Evolutionary conservation across 208 protist genomes (phyloP).

Genomic region (Acanthamoeba sp.): DNA sequence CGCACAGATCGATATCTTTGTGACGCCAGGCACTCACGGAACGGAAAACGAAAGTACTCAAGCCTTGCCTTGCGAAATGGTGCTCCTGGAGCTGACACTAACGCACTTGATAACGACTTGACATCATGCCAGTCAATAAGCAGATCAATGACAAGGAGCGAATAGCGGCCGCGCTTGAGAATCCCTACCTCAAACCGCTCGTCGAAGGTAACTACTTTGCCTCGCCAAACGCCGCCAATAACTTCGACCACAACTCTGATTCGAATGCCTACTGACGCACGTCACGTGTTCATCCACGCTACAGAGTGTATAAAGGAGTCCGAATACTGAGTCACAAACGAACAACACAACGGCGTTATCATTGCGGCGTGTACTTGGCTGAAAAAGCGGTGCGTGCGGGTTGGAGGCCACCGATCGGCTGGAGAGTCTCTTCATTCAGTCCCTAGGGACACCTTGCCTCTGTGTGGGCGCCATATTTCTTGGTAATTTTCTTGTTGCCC

Average conservation of each 20-base stretch:
- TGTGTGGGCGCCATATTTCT: no score
- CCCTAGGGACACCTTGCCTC: no score
- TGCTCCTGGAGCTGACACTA: no score
- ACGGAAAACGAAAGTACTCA: slow-evolving; percentile 83
- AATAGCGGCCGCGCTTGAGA: slow-evolving; percentile 88
- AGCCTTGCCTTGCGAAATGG: no score
- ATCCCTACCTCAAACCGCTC: slow-evolving; percentile 80
- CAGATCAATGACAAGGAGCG: slow-evolving; percentile 90
- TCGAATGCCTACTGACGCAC: neutral
- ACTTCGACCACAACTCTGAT: no score
- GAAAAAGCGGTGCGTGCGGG: no score
- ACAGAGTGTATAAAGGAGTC: slow-evolving; percentile 65
- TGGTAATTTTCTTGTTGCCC: no score
- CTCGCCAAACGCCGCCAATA: neutral
- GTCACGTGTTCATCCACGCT: neutral
- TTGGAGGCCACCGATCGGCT: no score
- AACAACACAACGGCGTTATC: no score
- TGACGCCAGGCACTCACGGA: slow-evolving; percentile 83
- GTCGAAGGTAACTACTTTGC: slow-evolving; percentile 74
- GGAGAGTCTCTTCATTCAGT: no score
- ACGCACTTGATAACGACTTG: no score
- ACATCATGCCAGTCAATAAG: slow-evolving; percentile 86
- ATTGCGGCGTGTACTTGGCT: no score
- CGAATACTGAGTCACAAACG: neutral
- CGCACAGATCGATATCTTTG: slow-evolving; percentile 79